These are phyloP conservation scores for Tulasnella sp. DNA, from an alignment of 768 basidiomycete species.

Conservation along the genomic window DNA sequence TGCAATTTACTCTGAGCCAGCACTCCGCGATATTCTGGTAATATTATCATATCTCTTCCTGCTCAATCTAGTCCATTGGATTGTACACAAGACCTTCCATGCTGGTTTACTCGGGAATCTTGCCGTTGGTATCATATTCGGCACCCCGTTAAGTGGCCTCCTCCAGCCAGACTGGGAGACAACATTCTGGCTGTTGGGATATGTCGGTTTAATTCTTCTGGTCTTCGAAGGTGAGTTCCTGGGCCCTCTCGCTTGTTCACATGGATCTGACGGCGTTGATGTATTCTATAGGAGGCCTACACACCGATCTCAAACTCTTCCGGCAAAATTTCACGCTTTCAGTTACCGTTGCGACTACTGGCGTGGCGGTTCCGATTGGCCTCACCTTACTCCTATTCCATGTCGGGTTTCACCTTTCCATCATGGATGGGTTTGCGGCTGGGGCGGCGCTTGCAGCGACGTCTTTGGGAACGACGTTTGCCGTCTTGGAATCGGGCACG, in stretches of 20 bases:
- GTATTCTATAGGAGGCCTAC: constrained; percentile 37
- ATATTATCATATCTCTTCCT: constrained; percentile 45
- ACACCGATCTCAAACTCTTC: constrained; percentile 37
- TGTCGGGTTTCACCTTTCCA: constrained; percentile 31
- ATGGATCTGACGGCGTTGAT: background rate
- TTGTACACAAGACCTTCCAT: constrained; percentile 32
- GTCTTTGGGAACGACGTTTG: constrained; percentile 56
- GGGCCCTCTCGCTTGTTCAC: constrained; percentile 35
- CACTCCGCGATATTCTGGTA: constrained; percentile 33
- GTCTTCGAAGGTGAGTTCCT: constrained; percentile 36
- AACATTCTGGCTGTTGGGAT: constrained; percentile 27
- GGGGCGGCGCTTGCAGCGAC: constrained; percentile 54
- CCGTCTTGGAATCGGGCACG: constrained; percentile 29
- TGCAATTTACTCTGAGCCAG: constrained; percentile 26
- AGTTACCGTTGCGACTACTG: constrained; percentile 37
- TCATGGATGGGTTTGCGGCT: constrained; percentile 44
- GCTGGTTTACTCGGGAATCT: constrained; percentile 44
- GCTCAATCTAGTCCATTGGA: constrained; percentile 36
- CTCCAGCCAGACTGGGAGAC: constrained; percentile 31
- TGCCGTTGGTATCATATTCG: constrained; percentile 44
- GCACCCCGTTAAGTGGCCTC: constrained; percentile 38
- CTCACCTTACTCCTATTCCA: constrained; percentile 36
- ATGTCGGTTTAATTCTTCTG: constrained; percentile 37
- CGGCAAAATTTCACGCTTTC: constrained; percentile 39
- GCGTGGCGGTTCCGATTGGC: constrained; percentile 40